These are phyloP conservation scores for Aspergillus baeticus DNA, from an alignment of 495 filamentous ascomycete genomes.

Conservation along the genomic window DNA sequence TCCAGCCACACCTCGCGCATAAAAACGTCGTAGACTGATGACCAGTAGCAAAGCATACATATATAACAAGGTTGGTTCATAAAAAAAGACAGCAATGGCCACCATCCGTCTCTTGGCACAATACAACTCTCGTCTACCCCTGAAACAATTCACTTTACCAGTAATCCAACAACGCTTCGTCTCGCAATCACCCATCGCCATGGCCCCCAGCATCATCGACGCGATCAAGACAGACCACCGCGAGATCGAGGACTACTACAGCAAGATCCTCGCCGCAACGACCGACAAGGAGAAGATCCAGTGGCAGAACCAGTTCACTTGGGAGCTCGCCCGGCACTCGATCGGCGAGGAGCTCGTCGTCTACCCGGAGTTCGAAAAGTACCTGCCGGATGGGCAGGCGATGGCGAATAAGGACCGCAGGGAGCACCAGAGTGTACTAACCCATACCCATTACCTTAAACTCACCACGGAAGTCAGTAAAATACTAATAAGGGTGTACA, in stretches of 20 bases:
- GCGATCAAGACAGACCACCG: conserved; percentile 63
- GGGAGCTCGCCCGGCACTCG: conserved; percentile 67
- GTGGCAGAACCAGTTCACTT: conserved; percentile 68
- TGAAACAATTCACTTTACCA: not conserved
- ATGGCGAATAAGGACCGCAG: conserved; percentile 60
- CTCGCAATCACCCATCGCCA: conserved; percentile 3
- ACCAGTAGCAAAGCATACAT: too few species aligned
- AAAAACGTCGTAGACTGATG: too few species aligned
- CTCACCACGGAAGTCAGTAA: not conserved
- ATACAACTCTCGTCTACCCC: not conserved
- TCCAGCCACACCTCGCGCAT: too few species aligned
- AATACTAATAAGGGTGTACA: conserved; percentile 21
- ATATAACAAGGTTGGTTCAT: too few species aligned
- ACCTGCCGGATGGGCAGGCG: conserved; percentile 45
- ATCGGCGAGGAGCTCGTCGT: conserved; percentile 69
- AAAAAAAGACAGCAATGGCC: too few species aligned
- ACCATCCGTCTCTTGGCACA: not conserved
- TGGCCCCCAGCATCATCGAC: conserved; percentile 33
- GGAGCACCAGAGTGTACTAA: conserved; percentile 47
- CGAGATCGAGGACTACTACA: conserved; percentile 58
- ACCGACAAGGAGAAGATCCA: conserved; percentile 46
- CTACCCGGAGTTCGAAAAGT: conserved; percentile 65
- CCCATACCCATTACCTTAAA: not conserved
- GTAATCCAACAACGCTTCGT: not conserved
- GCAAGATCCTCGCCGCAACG: conserved; percentile 50